Evolutionary conservation across 768 basidiomycete species (phyloP), one percentile per base, ranked within the genome.

Genomic region (Xerocomellus intermedius): DNA sequence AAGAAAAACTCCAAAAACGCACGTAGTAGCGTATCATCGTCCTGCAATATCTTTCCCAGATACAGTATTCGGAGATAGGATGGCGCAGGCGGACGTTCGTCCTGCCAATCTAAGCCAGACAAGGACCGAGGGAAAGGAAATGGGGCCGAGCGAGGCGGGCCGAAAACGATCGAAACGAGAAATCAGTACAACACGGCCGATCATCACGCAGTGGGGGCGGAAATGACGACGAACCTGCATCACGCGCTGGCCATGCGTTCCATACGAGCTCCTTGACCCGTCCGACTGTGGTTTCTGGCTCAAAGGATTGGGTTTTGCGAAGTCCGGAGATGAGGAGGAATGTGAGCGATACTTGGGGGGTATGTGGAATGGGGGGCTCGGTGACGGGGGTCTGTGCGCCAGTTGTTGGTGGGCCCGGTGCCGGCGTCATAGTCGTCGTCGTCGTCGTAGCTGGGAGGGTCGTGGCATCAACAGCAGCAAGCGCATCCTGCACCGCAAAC

Each of bases 221-320:
- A 61, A 48, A 61, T 53, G 42, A 56, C 13, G 44, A 54, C 59
- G 64, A 58, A 85, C 89, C 88, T 62, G 75, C 60, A 52, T 62
- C 66, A 45, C 66, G 64, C 48, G 50, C 73, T 28, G 87, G 87
- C 89, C 90, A 92, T 33, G 83, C 80, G 72, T 85, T 89, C 89
- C 90, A 91, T 36, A 86, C 82, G 44, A 92, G 79, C 73, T 92
- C 90, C 71, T 91, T 91, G 28, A 90, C 85, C 61, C 90, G 77
- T 17, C 87, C 87, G 32, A 91, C 74, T 0, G 87, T 86, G 21
- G 81, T 87, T 60, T 83, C 82, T 13, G 88, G 87, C 28, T 89
- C 87, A 60, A 92, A 92, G 0, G 79, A 73, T 81, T 91, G 88
- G 0, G 83, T 82, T 58, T 84, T 77, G 57, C 88, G 75, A 39